These are phyloP conservation scores for Nyssa sinensis DNA, from an alignment of 148 eudicot genomes.

Conservation along the genomic window DNA sequence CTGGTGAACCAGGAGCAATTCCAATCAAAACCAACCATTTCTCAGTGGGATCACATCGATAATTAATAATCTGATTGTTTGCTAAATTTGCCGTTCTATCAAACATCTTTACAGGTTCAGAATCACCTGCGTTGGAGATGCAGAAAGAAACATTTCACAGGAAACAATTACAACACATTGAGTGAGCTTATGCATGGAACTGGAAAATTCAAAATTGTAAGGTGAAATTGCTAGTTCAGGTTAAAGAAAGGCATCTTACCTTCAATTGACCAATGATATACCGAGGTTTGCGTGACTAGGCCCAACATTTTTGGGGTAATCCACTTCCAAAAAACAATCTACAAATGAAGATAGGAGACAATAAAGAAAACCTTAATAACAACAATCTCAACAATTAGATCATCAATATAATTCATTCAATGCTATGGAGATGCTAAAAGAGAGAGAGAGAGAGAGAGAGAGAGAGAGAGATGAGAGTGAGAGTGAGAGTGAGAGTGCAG, in stretches of 20 bases:
- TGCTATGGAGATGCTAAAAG: no score
- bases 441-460: no score
- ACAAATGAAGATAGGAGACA: not conserved
- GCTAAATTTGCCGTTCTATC: constrained; percentile 71
- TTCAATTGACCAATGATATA: constrained; percentile 98
- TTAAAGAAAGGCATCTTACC: constrained; percentile 34
- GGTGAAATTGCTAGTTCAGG: not conserved
- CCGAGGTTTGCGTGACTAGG: constrained; percentile 86
- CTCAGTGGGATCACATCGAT: constrained; percentile 70
- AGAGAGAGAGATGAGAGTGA: no score
- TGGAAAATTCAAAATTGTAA: not conserved
- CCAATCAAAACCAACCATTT: constrained; percentile 88
- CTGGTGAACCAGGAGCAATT: constrained; percentile 77
- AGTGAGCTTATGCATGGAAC: not conserved
- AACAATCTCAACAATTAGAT: not conserved
- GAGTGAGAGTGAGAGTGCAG: no score
- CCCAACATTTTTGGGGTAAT: constrained; percentile 83
- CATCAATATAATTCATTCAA: no score
- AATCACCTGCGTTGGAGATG: constrained; percentile 44
- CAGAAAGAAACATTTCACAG: not conserved
- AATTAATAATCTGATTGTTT: constrained; percentile 75
- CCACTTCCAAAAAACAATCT: constrained; percentile 99
- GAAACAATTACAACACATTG: not conserved
- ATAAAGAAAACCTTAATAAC: no score
- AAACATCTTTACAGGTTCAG: constrained; percentile 76